phyloP scores from a whole-genome alignment of 2,329 filamentous ascomycete species.

The Chalara sp. region DNA sequence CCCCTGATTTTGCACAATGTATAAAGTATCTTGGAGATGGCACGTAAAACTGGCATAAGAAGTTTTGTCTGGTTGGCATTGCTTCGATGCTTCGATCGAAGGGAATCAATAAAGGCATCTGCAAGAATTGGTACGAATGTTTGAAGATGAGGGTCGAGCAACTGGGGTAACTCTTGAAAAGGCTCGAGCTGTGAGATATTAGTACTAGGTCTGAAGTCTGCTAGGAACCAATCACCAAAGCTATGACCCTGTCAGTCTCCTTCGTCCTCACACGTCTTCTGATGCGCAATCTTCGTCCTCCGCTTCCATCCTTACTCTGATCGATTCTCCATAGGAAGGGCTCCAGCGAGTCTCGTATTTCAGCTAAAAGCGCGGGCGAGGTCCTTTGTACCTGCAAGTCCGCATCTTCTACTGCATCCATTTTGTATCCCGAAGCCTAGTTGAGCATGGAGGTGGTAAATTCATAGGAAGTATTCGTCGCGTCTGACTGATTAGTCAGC shows the following conservation, averaged over 20 bases:
- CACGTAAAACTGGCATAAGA: slow-evolving; percentile 36
- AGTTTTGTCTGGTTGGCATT: slow-evolving; percentile 22
- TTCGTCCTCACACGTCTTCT: slow-evolving; percentile 42
- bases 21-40: slow-evolving; percentile 76
- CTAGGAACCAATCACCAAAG: slow-evolving; percentile 30
- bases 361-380: slow-evolving; percentile 50
- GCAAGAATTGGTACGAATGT: slow-evolving; percentile 68
- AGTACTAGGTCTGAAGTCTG: too few relatives aligned
- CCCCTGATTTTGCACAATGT: slow-evolving; percentile 91
- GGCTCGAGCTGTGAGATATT: slow-evolving; percentile 54
- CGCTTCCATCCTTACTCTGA: slow-evolving; percentile 32
- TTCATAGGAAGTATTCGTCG: too few relatives aligned
- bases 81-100: slow-evolving; percentile 41
- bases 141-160: slow-evolving; percentile 79
- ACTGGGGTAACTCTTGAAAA: slow-evolving; percentile 92
- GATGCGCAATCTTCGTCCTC: slow-evolving; percentile 43
- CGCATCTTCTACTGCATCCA: slow-evolving; percentile 55
- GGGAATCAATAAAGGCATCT: slow-evolving; percentile 65
- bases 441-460: too few relatives aligned
- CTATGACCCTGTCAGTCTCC: slow-evolving; percentile 42
- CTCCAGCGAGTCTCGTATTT: slow-evolving; percentile 47
- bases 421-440: slow-evolving; percentile 21
- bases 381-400: slow-evolving; percentile 57
- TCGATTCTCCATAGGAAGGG: slow-evolving; percentile 47
- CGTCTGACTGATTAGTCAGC: too few relatives aligned